A percentile compares a stretch with the other conserved stretches of the same genome.
These are phyloP conservation scores for Boletus subparvulus DNA, from an alignment of 768 basidiomycete species.

Conservation along the genomic window DNA sequence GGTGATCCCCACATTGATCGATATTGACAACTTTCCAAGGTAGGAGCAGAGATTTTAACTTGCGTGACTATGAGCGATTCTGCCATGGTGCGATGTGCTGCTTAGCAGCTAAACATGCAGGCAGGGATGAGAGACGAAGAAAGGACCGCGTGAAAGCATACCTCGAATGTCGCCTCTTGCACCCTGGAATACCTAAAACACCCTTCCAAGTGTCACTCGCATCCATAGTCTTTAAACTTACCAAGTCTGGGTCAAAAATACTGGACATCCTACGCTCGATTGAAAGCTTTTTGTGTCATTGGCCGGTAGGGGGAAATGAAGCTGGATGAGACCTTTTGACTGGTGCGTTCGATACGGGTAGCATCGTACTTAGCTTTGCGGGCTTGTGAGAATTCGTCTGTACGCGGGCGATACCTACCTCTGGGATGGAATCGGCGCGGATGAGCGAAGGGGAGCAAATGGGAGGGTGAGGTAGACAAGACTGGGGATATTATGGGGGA, in stretches of 20 bases:
- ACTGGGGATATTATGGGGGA: constrained; percentile 27
- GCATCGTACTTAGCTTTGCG: constrained; percentile 40
- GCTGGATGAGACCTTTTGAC: constrained; percentile 76
- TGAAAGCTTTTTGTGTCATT: constrained; percentile 14
- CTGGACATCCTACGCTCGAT: constrained; percentile 63
- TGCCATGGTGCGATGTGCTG: constrained; percentile 96
- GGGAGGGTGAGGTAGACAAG: constrained; percentile 23
- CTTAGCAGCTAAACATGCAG: constrained; percentile 68
- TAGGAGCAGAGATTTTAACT: no score
- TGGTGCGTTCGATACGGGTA: constrained; percentile 73
- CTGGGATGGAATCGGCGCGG: constrained; percentile 89
- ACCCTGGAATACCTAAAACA: constrained; percentile 44
- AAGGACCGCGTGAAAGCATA: constrained; percentile 31
- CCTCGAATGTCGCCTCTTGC: constrained; percentile 69
- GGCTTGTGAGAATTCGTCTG: constrained; percentile 69
- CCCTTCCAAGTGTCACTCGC: constrained; percentile 71
- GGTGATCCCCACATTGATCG: no score
- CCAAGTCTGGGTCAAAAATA: constrained; percentile 70
- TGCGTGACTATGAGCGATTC: no score
- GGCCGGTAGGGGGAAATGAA: constrained; percentile 61
- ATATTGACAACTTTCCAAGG: no score
- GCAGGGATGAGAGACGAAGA: constrained; percentile 1
- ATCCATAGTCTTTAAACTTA: constrained; percentile 56
- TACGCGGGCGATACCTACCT: constrained; percentile 75
- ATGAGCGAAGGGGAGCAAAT: constrained; percentile 20